Evolutionary conservation across 192 early-diverging fungal genomes (phyloP), one percentile per base, ranked within the genome.

Genomic region (Backusella liffmaniae): DNA sequence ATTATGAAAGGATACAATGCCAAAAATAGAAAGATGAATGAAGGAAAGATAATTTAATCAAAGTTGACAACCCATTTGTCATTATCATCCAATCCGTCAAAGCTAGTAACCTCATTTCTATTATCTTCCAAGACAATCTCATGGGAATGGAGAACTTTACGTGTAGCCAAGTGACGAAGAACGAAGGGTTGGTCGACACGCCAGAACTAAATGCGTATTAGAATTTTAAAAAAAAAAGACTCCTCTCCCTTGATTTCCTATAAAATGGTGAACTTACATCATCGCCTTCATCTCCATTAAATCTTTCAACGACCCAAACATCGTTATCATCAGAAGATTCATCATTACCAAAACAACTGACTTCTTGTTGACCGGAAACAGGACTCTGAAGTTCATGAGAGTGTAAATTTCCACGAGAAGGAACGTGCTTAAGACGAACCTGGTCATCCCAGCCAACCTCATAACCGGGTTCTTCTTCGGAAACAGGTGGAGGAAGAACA

Each of bases 361-460:
- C 82, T 81, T 90, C 89, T 75, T 90, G 88, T 81, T 90, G 89
- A 23, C 85, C 84, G 15, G 85, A 83, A 62, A 67, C 65, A 26
- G 87, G 81, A 36, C 84, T 82, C n/a, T 36, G 73, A 78, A 79
- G 76, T 71, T 82, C 85, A 81, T 89, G 89, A 42, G 88, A 89
- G 75, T 89, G 89, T 66, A 90, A 42, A 69, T 90, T 85, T 34
- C 77, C 70, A n/a, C 86, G 81, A 44, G 85, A 83, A 66, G 77
- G 73, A 9, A 83, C 69, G 46, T 88, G 85, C 39, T 86, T 84
- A 41, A 90, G 81, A 44, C 89, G 84, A 66, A 90, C 79, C 67
- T 85, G 77, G 12, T 80, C 84, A 37, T 84, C 85, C 53, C 82
- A 89, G 32, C 72, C 41, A 6, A 90, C 80, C 36, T 78, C 77